Evolutionary conservation across 352 stramenopile species (phyloP).

Genomic region (Pythium folliculosum): DNA sequence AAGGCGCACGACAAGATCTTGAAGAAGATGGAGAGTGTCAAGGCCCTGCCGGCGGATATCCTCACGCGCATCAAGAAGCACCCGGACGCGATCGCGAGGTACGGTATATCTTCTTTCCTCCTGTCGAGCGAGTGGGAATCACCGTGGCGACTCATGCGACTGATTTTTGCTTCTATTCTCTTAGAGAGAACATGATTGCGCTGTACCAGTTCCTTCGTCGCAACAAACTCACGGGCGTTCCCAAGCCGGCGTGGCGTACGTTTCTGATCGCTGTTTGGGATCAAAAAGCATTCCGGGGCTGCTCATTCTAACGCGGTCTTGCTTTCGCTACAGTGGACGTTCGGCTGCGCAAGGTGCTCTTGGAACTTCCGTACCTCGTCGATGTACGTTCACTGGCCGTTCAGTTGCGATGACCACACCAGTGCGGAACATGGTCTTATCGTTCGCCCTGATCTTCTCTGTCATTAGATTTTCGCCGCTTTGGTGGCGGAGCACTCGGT

Average conservation of each 20-base stretch:
- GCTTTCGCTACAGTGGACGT: conserved; percentile 46
- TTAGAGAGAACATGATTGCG: conserved; percentile 79
- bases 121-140: not conserved
- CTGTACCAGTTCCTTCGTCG: conserved; percentile 79
- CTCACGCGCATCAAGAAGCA: conserved; percentile 81
- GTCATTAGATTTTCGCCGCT: conserved; percentile 50
- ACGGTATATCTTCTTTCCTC: not conserved
- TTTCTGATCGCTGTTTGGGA: not conserved
- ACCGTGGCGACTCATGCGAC: not conserved
- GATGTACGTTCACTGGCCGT: conserved; percentile 37
- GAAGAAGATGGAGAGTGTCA: conserved; percentile 81
- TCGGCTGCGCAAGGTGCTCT: conserved; percentile 64
- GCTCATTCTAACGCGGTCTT: not conserved
- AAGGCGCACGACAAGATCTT: conserved; percentile 79
- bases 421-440: not conserved
- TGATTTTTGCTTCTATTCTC: conserved; percentile 11
- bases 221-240: conserved; percentile 64
- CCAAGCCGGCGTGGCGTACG: conserved; percentile 67
- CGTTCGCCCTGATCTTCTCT: not conserved
- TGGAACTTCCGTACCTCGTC: conserved; percentile 77
- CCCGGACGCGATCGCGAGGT: conserved; percentile 57
- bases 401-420: too few relatives aligned
- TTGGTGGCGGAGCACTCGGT: conserved; percentile 66
- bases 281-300: not conserved
- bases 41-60: conserved; percentile 57